A percentile compares a stretch with the other conserved stretches of the same genome.
phyloP scores from a whole-genome alignment of 129 eudicot species.

The Chrysanthemum makinoi region DNA sequence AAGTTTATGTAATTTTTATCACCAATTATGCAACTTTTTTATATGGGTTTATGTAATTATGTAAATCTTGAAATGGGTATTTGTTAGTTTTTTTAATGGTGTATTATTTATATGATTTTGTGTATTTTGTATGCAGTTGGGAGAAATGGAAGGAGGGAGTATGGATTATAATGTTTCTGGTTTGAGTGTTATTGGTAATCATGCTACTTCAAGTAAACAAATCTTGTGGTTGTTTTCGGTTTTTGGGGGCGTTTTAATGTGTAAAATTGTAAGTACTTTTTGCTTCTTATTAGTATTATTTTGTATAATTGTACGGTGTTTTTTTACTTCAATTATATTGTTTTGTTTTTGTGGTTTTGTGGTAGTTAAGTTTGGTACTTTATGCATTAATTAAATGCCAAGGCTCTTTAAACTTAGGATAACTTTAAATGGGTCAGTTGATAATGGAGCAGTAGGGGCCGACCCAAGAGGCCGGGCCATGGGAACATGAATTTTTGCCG shows the following conservation, averaged over 20 bases:
- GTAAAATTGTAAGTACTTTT: constrained; percentile 54
- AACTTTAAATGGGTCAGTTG: too few species aligned
- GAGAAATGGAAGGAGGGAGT: constrained; percentile 19
- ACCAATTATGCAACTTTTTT: constrained; percentile 4
- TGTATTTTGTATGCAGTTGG: not conserved
- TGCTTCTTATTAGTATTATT: not conserved
- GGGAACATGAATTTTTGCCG: too few species aligned
- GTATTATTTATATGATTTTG: constrained; percentile 1
- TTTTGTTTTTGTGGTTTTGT: too few species aligned
- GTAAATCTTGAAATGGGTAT: constrained; percentile 26
- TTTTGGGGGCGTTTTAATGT: constrained; percentile 62
- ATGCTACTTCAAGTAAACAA: constrained; percentile 35
- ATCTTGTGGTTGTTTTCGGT: constrained; percentile 51
- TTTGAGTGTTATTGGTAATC: constrained; percentile 25
- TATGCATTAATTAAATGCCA: too few species aligned
- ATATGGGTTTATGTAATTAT: constrained; percentile 11
- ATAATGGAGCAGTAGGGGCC: too few species aligned
- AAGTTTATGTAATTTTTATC: constrained; percentile 9
- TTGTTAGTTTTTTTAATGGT: not conserved
- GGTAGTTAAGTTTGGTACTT: too few species aligned
- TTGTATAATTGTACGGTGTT: not conserved
- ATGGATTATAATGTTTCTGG: constrained; percentile 19
- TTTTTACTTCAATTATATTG: not conserved
- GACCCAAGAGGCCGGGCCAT: too few species aligned
- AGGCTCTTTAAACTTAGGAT: too few species aligned